Base-by-base conservation (phyloP, 768 basidiomycete genomes). In the Hortiboletus campestris region DNA sequence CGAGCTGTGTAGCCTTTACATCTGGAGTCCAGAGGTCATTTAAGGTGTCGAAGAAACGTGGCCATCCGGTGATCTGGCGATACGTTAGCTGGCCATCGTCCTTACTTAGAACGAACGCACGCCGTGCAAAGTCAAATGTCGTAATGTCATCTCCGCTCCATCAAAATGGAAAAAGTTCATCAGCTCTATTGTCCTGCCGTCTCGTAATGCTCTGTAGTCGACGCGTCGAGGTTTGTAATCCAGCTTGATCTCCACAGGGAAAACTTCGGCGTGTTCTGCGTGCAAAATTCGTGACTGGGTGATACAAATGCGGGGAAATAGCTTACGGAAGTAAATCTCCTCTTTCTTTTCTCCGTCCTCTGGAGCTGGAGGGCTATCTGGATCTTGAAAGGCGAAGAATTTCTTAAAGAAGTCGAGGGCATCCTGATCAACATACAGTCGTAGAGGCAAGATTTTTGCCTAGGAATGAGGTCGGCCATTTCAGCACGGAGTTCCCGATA, bases 101-200 rank as follows among this genome's bases (percentile, higher is more conserved):
- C 41, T 53, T 28, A 32, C 38, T 34, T 16, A n/a, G 45, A 59
- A 17, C 19, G 41, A 14, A 79, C 92, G 67, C 69, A 98, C 95
- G 31, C 97, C 97, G 56, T 88, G 84, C 32, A 98, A 70, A 17
- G 91, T 93, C 59, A 98, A 88, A 65, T 97, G 94, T 53, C 97
- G 80, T 49, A 99, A 72, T 0, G 94, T 97, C 94, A 99, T 98
- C 72, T 98, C 97, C 4, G 96, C 91, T 1, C 93, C 95, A 63
- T 98, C 97, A 61, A 98, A 99, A 73, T 98, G 95, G 86, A 99
- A 99, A 72, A 99, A 98, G 69, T 99, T 99, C 96, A 99, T 98
- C 44, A 99, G 74, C 67, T 99, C 97, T 57, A 96, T 96, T 0
- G 94, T 94, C 71, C 81, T 84, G 14, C 97, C 97, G 57, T 94